Conservation (phyloP, 2,329 filamentous ascomycete species). For the Nectriaceae sp. region DNA sequence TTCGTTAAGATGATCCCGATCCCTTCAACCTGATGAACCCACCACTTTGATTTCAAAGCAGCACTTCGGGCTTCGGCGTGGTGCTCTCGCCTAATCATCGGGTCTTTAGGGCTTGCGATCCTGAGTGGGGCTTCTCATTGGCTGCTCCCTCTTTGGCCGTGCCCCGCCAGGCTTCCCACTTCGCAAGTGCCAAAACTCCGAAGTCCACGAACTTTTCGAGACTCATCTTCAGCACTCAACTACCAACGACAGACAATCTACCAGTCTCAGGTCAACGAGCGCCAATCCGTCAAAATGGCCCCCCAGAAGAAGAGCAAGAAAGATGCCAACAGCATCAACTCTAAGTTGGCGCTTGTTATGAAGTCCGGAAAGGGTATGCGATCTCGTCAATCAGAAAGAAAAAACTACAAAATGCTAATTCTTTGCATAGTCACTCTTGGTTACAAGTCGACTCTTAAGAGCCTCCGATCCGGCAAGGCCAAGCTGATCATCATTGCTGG, state of each 20-base stretch:
- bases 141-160: constrained; percentile 18
- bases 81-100: constrained; percentile 40
- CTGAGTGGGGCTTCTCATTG: constrained; percentile 25
- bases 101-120: constrained; percentile 40
- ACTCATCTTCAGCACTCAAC: constrained; percentile 29
- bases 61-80: constrained; percentile 30
- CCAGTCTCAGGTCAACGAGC: constrained; percentile 32
- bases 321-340: constrained; percentile 72
- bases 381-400: not conserved
- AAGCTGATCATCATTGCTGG: constrained; percentile 93
- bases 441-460: constrained; percentile 66
- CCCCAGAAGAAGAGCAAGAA: constrained; percentile 81
- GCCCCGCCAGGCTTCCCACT: constrained; percentile 19
- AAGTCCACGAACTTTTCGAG: constrained; percentile 26
- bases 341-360: constrained; percentile 63
- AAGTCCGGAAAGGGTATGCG: constrained; percentile 73
- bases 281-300: constrained; percentile 60
- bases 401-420: constrained; percentile 11
- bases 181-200: constrained; percentile 25
- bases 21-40: constrained; percentile 33
- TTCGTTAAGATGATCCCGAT: constrained; percentile 28
- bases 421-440: constrained; percentile 41
- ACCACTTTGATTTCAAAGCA: constrained; percentile 59
- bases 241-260: constrained; percentile 37
- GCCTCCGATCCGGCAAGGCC: constrained; percentile 91